A percentile compares a stretch with the other conserved stretches of the same genome.
Conservation (phyloP, 2,329 filamentous ascomycete species). For the Aspergillus caelatus region DNA sequence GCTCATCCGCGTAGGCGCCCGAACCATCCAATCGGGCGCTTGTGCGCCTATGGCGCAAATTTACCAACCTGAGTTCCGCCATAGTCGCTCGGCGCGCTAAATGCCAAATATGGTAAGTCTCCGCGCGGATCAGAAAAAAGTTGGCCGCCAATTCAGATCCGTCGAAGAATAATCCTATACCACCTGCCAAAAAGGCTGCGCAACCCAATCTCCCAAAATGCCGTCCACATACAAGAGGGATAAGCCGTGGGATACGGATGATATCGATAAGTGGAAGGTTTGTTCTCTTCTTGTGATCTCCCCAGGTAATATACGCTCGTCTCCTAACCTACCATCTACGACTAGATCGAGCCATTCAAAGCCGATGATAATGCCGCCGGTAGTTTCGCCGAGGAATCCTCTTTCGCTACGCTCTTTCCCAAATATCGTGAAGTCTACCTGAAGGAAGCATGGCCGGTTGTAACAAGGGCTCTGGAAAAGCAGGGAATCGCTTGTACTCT, state of each 20-base stretch:
- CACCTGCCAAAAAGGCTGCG: neutral
- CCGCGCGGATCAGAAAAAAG: constrained; percentile 27
- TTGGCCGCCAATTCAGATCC: constrained; percentile 18
- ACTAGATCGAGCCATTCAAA: constrained; percentile 76
- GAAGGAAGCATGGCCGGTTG: constrained; percentile 87
- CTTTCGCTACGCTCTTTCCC: constrained; percentile 81
- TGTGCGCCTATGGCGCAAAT: constrained; percentile 21
- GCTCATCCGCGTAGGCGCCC: constrained; percentile 11
- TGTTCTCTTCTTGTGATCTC: constrained; percentile 6
- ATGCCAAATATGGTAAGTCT: constrained; percentile 24
- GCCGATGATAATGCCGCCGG: constrained; percentile 82
- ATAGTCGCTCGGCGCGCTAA: constrained; percentile 3
- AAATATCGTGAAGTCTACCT: constrained; percentile 96
- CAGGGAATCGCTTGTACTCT: constrained; percentile 86
- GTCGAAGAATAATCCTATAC: neutral
- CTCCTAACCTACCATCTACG: constrained; percentile 9
- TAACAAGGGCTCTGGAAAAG: constrained; percentile 86
- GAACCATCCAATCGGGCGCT: constrained; percentile 17
- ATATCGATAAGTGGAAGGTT: constrained; percentile 95
- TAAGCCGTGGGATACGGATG: constrained; percentile 94
- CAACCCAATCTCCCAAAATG: constrained; percentile 56
- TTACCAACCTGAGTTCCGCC: constrained; percentile 11
- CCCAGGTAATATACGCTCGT: neutral
- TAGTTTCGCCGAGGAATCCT: constrained; percentile 89
- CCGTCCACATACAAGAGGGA: constrained; percentile 87